These are phyloP conservation scores for Amanita pseudoporphyria DNA, from an alignment of 768 basidiomycete genomes.

Conservation along the genomic window DNA sequence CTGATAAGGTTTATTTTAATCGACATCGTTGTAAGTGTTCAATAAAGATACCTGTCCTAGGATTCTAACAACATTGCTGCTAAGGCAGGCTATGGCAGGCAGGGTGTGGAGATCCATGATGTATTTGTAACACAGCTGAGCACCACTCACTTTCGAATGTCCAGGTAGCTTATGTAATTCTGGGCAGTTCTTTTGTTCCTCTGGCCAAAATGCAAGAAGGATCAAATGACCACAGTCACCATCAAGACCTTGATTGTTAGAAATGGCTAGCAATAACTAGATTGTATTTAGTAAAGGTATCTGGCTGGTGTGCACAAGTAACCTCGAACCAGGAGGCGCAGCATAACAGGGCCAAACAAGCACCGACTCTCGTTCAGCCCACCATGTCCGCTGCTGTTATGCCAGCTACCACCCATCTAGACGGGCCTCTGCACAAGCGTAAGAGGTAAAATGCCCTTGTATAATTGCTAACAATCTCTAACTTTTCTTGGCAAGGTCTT, in stretches of 20 bases:
- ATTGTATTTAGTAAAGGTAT: too few species aligned
- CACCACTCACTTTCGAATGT: too few species aligned
- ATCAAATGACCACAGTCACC: too few species aligned
- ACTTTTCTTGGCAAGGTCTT: constrained; percentile 10
- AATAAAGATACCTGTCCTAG: constrained; percentile 56
- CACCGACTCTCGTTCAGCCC: constrained; percentile 9
- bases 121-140: too few species aligned
- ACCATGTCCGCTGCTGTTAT: constrained; percentile 33
- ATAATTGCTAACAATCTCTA: not conserved
- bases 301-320: too few species aligned
- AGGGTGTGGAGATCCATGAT: constrained; percentile 25
- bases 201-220: too few species aligned
- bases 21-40: not conserved
- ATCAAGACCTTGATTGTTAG: too few species aligned
- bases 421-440: constrained; percentile 31
- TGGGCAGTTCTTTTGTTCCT: too few species aligned
- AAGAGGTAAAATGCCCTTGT: constrained; percentile 30
- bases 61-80: constrained; percentile 55
- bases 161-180: too few species aligned
- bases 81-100: constrained; percentile 25
- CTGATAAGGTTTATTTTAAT: constrained; percentile 23
- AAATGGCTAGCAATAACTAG: too few species aligned
- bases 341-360: constrained; percentile 15
- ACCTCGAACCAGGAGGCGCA: constrained; percentile 4
- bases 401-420: constrained; percentile 17